Conservation (phyloP, 352 stramenopile genomes). For the Globisporangium parvum region DNA sequence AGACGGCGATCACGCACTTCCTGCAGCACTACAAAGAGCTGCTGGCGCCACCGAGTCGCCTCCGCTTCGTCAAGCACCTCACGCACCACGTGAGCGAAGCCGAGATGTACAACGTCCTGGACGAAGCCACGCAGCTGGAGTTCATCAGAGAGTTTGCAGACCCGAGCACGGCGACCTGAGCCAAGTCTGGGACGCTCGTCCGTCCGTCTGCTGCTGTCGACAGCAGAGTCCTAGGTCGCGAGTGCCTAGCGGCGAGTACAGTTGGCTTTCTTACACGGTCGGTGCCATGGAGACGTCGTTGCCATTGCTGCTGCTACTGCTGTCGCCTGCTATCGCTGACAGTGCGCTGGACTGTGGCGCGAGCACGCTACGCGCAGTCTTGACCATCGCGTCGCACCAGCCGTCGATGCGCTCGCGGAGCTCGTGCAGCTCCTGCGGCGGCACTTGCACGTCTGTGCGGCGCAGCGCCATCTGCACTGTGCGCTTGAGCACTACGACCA, state of each 20-base stretch:
- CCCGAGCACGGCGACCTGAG: slow-evolving; percentile 3
- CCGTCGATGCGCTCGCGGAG: slow-evolving; percentile 29
- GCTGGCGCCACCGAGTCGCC: slow-evolving; percentile 17
- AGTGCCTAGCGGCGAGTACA: too few species aligned
- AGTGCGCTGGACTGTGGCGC: too few species aligned
- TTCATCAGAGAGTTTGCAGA: slow-evolving; percentile 36
- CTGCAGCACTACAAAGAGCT: slow-evolving; percentile 28
- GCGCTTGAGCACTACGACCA: slow-evolving; percentile 31
- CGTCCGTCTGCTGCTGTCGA: too few species aligned
- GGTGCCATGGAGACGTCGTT: too few species aligned
- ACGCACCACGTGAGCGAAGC: slow-evolving; percentile 38
- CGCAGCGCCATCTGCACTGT: slow-evolving; percentile 27
- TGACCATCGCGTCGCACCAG: slow-evolving; percentile 29
- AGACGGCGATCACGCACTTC: slow-evolving; percentile 38
- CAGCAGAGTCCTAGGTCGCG: too few species aligned
- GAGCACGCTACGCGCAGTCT: neutral
- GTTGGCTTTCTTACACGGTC: too few species aligned
- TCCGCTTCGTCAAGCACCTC: slow-evolving; percentile 41
- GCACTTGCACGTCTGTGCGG: slow-evolving; percentile 20
- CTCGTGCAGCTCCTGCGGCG: slow-evolving; percentile 20
- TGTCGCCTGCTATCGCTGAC: too few species aligned
- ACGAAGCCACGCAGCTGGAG: slow-evolving; percentile 33
- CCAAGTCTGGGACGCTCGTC: too few species aligned
- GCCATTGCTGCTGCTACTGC: too few species aligned
- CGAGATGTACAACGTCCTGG: slow-evolving; percentile 62